A percentile compares a stretch with the other conserved stretches of the same genome.
Conservation (phyloP, 345 rosid genomes). For the Boechera stricta region DNA sequence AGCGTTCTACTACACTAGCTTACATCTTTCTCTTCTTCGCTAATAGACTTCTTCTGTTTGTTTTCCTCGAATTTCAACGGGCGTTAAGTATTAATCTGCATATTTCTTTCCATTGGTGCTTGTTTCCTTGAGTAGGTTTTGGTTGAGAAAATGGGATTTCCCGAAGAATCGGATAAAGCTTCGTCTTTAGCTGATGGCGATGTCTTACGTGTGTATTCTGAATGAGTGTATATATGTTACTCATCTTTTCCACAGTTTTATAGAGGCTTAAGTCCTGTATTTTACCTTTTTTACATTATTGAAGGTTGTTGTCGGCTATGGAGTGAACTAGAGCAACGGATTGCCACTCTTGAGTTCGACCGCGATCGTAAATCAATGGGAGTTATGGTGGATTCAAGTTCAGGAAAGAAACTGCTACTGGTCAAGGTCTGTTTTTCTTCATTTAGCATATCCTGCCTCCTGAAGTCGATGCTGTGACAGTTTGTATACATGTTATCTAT, state of each 20-base stretch:
- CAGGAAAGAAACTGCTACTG: constrained; percentile 70
- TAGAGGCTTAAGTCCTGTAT: background rate
- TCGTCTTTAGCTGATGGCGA: constrained; percentile 47
- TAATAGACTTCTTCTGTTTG: background rate
- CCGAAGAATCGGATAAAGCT: constrained; percentile 52
- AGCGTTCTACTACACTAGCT: constrained; percentile 19
- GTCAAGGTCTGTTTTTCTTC: constrained; percentile 68
- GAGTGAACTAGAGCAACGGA: constrained; percentile 72
- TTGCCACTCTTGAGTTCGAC: constrained; percentile 96
- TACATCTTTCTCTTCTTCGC: constrained; percentile 19
- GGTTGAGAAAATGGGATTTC: constrained; percentile 96
- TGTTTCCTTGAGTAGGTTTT: constrained; percentile 61
- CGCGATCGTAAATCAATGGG: constrained; percentile 98
- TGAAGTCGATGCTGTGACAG: background rate
- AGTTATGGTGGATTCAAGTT: constrained; percentile 82
- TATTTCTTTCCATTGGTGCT: too few relatives aligned
- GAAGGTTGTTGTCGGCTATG: constrained; percentile 75
- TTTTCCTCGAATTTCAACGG: too few relatives aligned
- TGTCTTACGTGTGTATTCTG: constrained; percentile 55
- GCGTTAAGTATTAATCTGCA: too few relatives aligned
- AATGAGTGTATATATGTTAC: background rate
- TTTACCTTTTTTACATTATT: background rate
- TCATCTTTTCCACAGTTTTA: constrained; percentile 3
- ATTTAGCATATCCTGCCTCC: constrained; percentile 3
- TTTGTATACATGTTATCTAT: too few relatives aligned